Percentiles rank a stretch among this genome's conserved stretches.
Conservation (phyloP, 768 basidiomycete genomes). For the Mrakia hoshinonis region DNA sequence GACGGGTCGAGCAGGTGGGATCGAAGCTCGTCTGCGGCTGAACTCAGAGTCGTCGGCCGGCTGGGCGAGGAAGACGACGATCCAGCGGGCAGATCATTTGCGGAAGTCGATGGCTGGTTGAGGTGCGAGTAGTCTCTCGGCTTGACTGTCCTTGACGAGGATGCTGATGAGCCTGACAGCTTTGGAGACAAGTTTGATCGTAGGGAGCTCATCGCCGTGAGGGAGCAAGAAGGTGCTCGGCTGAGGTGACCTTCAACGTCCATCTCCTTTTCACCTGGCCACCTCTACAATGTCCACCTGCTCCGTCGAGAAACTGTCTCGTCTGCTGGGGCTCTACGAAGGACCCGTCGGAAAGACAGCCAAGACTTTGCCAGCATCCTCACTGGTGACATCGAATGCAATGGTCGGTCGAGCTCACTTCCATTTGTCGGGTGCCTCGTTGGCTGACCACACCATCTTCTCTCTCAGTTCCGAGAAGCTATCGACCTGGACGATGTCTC, state of each 20-base stretch:
- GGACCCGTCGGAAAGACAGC: too few species aligned
- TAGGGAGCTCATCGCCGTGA: not conserved
- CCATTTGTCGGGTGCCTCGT: too few species aligned
- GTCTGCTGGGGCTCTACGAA: too few species aligned
- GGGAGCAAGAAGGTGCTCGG: not conserved
- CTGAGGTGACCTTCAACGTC: not conserved
- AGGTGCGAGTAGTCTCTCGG: not conserved
- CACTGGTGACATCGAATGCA: too few species aligned
- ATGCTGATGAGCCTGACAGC: not conserved
- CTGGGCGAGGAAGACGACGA: not conserved
- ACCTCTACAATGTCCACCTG: too few species aligned
- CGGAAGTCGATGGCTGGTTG: not conserved
- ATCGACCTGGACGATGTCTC: too few species aligned
- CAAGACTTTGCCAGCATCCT: too few species aligned
- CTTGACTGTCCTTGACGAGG: slow-evolving; percentile 1
- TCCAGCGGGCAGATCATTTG: not conserved
- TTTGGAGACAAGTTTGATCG: not conserved
- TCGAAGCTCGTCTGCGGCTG: not conserved
- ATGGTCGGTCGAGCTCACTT: too few species aligned
- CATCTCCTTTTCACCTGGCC: not conserved
- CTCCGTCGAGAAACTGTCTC: too few species aligned
- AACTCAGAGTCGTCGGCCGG: not conserved
- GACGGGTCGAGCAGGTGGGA: not conserved
- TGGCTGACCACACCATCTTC: too few species aligned
- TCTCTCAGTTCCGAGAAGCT: too few species aligned